phyloP scores from a whole-genome alignment of 2,329 filamentous ascomycete genomes.

The Aspergillus novoparasiticus region DNA sequence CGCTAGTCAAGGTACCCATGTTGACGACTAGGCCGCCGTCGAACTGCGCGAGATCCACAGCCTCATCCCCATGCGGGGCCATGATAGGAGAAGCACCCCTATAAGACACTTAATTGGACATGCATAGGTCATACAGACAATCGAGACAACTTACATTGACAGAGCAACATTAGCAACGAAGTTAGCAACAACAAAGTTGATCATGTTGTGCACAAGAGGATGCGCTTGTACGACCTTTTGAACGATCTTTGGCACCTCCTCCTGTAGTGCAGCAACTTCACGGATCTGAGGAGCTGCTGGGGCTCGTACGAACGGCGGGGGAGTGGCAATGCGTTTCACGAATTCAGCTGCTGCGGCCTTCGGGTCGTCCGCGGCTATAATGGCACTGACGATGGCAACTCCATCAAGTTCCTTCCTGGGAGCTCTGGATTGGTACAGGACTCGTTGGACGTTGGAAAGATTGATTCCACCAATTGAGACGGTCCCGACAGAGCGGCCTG shows the following conservation, averaged over 20 bases:
- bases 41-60: conserved; percentile 73
- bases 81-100: conserved; percentile 88
- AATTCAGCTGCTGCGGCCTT: conserved; percentile 64
- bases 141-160: conserved; percentile 54
- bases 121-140: neutral
- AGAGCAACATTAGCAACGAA: conserved; percentile 90
- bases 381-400: conserved; percentile 85
- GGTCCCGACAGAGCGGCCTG: conserved; percentile 43
- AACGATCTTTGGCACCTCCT: conserved; percentile 54
- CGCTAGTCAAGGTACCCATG: conserved; percentile 87
- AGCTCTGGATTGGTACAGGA: conserved; percentile 69
- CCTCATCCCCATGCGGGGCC: conserved; percentile 84
- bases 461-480: conserved; percentile 93
- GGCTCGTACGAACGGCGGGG: conserved; percentile 37
- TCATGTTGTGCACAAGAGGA: conserved; percentile 94
- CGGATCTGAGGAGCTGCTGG: conserved; percentile 29
- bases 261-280: conserved; percentile 32
- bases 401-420: conserved; percentile 69
- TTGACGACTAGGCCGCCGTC: conserved; percentile 84
- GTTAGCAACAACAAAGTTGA: conserved; percentile 93
- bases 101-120: neutral
- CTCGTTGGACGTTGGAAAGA: conserved; percentile 69
- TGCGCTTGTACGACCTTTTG: conserved; percentile 62
- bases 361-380: conserved; percentile 73
- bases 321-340: conserved; percentile 53